A percentile compares a stretch with the other conserved stretches of the same genome.
Conservation (phyloP, 192 early-diverging fungal species). For the Phycomyces nitens region DNA sequence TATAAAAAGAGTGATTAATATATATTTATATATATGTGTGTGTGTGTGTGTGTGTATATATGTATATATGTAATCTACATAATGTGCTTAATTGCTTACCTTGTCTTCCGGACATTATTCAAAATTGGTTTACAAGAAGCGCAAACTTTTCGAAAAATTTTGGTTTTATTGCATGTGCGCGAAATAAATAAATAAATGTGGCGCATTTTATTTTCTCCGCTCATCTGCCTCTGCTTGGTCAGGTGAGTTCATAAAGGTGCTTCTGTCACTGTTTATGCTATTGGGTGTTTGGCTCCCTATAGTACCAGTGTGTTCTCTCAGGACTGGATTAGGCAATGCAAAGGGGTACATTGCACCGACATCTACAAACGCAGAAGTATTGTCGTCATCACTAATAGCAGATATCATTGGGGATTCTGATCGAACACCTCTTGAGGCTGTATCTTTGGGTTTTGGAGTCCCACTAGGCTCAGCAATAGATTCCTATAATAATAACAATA, state of each 20-base stretch:
- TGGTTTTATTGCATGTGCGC: background rate
- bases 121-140: constrained; percentile 1
- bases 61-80: background rate
- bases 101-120: constrained; percentile 55
- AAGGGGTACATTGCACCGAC: constrained; percentile 27
- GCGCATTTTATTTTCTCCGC: too few relatives aligned
- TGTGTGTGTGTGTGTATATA: background rate
- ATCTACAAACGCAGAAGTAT: constrained; percentile 23
- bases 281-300: background rate
- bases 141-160: background rate
- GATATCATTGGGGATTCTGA: constrained; percentile 2
- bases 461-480: background rate
- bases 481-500: constrained; percentile 4
- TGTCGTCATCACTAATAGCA: constrained; percentile 15
- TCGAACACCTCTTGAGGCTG: constrained; percentile 1
- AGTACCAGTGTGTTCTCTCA: background rate
- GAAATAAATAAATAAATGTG: background rate
- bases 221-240: too few relatives aligned
- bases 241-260: too few relatives aligned
- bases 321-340: background rate
- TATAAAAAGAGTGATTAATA: too few relatives aligned
- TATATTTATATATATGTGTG: background rate
- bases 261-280: background rate
- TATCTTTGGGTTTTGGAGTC: background rate
- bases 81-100: too few relatives aligned